Percentiles rank a stretch among this genome's conserved stretches.
phyloP scores from a whole-genome alignment of 1,284 basidiomycete genomes.

The Trichosporon ovoides region DNA sequence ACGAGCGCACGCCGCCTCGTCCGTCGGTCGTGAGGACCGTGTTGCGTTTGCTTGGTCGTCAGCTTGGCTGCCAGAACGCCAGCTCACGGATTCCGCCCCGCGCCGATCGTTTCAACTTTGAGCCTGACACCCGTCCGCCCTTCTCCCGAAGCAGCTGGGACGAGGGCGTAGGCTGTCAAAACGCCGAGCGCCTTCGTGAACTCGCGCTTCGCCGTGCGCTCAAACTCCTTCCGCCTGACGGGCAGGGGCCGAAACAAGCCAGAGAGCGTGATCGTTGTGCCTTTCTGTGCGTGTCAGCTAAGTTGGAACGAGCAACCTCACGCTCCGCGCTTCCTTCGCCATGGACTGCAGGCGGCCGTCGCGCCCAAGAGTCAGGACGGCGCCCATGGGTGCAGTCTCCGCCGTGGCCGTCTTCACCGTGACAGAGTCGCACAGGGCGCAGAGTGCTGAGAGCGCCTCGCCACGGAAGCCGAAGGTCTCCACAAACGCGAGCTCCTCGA shows the following conservation, averaged over 20 bases:
- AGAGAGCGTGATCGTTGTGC: conserved; percentile 74
- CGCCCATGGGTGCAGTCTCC: conserved; percentile 68
- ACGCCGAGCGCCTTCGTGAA: conserved; percentile 77
- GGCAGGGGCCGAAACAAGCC: conserved; percentile 77
- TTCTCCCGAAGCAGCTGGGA: conserved; percentile 55
- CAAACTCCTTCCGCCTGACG: conserved; percentile 86
- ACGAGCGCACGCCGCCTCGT: conserved; percentile 57
- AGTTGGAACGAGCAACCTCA: conserved; percentile 40
- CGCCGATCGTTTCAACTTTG: conserved; percentile 57
- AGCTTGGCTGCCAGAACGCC: not conserved
- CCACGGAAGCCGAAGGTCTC: conserved; percentile 92
- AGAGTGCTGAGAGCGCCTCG: conserved; percentile 89
- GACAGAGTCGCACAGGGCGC: conserved; percentile 71
- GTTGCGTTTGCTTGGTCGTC: conserved; percentile 59
- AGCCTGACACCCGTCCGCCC: conserved; percentile 59
- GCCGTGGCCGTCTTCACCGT: conserved; percentile 68
- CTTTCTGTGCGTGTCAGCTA: conserved; percentile 56
- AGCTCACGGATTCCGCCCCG: conserved; percentile 61
- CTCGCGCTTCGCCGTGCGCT: conserved; percentile 84
- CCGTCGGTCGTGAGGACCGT: conserved; percentile 71
- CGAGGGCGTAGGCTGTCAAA: conserved; percentile 83
- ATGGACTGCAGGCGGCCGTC: conserved; percentile 57
- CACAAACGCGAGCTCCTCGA: conserved; percentile 68
- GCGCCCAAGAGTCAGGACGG: conserved; percentile 64
- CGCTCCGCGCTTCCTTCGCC: conserved; percentile 65